Evolutionary conservation across 345 rosid species (phyloP).

Genomic region (Durio zibethinus): DNA sequence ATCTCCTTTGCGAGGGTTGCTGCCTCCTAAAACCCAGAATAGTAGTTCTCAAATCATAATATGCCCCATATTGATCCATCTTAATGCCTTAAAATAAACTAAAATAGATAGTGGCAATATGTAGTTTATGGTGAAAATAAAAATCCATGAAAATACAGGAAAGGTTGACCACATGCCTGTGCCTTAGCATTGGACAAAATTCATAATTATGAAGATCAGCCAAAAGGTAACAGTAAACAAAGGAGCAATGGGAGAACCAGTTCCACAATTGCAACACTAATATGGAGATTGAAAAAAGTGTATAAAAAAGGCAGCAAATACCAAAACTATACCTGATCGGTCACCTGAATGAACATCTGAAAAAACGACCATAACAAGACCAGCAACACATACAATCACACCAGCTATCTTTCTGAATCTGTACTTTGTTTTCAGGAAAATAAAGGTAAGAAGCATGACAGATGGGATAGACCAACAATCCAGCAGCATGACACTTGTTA

Average conservation of each 20-base stretch:
- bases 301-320: not conserved
- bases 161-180: not conserved
- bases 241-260: not conserved
- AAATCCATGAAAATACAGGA: not conserved
- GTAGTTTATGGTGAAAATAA: not conserved
- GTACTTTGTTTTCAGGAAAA: conserved; percentile 76
- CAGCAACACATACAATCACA: conserved; percentile 68
- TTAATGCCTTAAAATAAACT: conserved; percentile 7
- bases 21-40: conserved; percentile 48
- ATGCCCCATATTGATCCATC: not conserved
- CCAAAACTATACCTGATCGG: conserved; percentile 53
- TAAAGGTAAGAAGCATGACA: conserved; percentile 78
- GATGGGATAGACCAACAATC: conserved; percentile 95
- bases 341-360: conserved; percentile 86
- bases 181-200: not conserved
- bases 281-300: not conserved
- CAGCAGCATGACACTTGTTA: conserved; percentile 88
- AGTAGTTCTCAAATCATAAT: conserved; percentile 5
- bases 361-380: conserved; percentile 78
- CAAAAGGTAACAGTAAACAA: not conserved
- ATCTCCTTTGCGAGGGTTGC: conserved; percentile 69
- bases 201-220: not conserved
- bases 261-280: not conserved
- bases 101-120: not conserved
- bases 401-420: conserved; percentile 73